These are phyloP conservation scores for Citrullus mucosospermus DNA, from an alignment of 306 rosid genomes.

Conservation along the genomic window DNA sequence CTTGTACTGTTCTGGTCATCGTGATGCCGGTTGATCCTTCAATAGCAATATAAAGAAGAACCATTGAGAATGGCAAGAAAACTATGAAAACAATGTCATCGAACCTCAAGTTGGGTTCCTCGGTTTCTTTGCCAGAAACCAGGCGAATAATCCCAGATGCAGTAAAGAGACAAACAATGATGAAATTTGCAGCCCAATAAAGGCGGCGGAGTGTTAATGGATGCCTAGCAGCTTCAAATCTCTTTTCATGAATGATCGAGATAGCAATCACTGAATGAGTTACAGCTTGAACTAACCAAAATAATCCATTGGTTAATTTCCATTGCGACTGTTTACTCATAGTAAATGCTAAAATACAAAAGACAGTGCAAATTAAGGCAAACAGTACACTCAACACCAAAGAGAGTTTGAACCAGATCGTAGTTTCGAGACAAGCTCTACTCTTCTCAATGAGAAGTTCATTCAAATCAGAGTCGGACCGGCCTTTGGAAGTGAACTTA, in stretches of 20 bases:
- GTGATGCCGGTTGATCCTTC: conserved; percentile 56
- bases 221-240: conserved; percentile 44
- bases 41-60: conserved; percentile 39
- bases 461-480: conserved; percentile 24
- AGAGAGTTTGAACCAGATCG: conserved; percentile 48
- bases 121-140: conserved; percentile 14
- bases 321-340: conserved; percentile 24
- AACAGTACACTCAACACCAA: conserved; percentile 27
- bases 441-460: conserved; percentile 34
- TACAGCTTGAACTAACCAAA: conserved; percentile 61
- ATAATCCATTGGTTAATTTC: conserved; percentile 43
- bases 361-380: conserved; percentile 29
- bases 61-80: conserved; percentile 43
- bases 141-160: conserved; percentile 58
- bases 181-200: conserved; percentile 48
- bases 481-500: conserved; percentile 23
- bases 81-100: conserved; percentile 47
- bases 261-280: conserved; percentile 43
- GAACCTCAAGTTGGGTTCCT: conserved; percentile 23
- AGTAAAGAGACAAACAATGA: conserved; percentile 35
- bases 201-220: conserved; percentile 62
- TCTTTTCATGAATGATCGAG: conserved; percentile 47
- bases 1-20: conserved; percentile 9
- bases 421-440: conserved; percentile 19
- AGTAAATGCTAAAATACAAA: conserved; percentile 30